Conservation (phyloP, 2,329 filamentous ascomycete species). For the Phialophora chinensis region DNA sequence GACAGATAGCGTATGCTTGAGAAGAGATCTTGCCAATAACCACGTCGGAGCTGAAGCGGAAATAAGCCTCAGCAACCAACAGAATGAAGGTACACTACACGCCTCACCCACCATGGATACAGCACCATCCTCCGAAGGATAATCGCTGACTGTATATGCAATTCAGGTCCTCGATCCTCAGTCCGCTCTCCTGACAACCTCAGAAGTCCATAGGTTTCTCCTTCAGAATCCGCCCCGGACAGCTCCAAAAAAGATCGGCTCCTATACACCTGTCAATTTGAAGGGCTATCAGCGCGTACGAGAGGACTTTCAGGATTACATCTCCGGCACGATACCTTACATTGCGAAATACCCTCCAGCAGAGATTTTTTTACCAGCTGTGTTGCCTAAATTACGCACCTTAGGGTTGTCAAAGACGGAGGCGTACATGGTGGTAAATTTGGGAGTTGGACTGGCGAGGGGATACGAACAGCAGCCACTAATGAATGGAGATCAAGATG, state of each 20-base stretch:
- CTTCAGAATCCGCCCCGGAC: slow-evolving; percentile 49
- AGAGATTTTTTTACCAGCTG: slow-evolving; percentile 47
- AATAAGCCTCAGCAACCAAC: background rate
- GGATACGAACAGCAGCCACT: slow-evolving; percentile 13
- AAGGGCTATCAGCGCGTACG: slow-evolving; percentile 54
- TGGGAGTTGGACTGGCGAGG: slow-evolving; percentile 48
- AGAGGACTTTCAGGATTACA: slow-evolving; percentile 44
- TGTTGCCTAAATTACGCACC: slow-evolving; percentile 47
- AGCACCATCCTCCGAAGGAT: background rate
- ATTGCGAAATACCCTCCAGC: slow-evolving; percentile 43
- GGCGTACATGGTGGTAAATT: slow-evolving; percentile 54
- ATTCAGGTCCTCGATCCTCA: slow-evolving; percentile 53
- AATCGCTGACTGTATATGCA: background rate
- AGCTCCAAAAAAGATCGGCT: slow-evolving; percentile 34
- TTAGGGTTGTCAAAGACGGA: slow-evolving; percentile 55
- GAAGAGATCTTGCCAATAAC: background rate
- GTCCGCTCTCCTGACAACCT: slow-evolving; percentile 51
- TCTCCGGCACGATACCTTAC: slow-evolving; percentile 31
- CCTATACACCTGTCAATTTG: slow-evolving; percentile 48
- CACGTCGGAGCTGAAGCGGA: background rate
- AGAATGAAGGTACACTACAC: slow-evolving; percentile 1
- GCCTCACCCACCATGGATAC: too few species aligned
- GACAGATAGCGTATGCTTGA: background rate
- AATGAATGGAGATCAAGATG: background rate
- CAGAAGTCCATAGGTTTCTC: slow-evolving; percentile 52